Evolutionary conservation across 2,329 filamentous ascomycete genomes (phyloP).

Genomic region (Colletotrichum lini): DNA sequence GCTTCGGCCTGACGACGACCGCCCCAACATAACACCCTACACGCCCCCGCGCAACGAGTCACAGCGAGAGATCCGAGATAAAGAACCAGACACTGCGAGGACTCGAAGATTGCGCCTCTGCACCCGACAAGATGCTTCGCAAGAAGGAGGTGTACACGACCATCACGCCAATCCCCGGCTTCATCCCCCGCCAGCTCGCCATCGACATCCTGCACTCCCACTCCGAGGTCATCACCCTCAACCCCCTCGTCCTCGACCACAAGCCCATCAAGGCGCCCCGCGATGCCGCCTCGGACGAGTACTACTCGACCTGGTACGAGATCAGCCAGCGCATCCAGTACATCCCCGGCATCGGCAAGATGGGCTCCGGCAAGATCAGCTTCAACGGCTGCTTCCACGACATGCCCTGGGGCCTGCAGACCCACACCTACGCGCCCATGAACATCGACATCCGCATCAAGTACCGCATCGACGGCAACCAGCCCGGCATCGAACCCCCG

Average conservation of each 20-base stretch:
- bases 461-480: slow-evolving; percentile 78
- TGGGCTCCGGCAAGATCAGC: slow-evolving; percentile 75
- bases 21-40: neutral
- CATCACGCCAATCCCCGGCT: slow-evolving; percentile 78
- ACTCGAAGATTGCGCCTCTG: neutral
- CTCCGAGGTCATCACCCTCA: slow-evolving; percentile 78
- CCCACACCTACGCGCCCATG: slow-evolving; percentile 79
- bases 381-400: slow-evolving; percentile 82
- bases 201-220: slow-evolving; percentile 81
- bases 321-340: slow-evolving; percentile 79
- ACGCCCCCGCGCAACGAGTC: neutral
- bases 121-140: slow-evolving; percentile 62
- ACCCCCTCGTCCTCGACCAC: slow-evolving; percentile 76
- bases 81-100: too few relatives aligned
- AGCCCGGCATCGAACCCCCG: slow-evolving; percentile 74
- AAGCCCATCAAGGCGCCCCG: slow-evolving; percentile 76
- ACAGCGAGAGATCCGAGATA: too few relatives aligned
- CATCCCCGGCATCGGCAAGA: slow-evolving; percentile 75
- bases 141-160: slow-evolving; percentile 78
- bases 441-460: slow-evolving; percentile 77
- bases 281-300: slow-evolving; percentile 78
- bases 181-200: slow-evolving; percentile 79
- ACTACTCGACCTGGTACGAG: slow-evolving; percentile 82
- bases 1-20: neutral
- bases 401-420: slow-evolving; percentile 80